Evolutionary conservation across 2,329 filamentous ascomycete genomes (phyloP), one percentile per base, ranked within the genome.

Genomic region (Pseudogymnoascus sp.): DNA sequence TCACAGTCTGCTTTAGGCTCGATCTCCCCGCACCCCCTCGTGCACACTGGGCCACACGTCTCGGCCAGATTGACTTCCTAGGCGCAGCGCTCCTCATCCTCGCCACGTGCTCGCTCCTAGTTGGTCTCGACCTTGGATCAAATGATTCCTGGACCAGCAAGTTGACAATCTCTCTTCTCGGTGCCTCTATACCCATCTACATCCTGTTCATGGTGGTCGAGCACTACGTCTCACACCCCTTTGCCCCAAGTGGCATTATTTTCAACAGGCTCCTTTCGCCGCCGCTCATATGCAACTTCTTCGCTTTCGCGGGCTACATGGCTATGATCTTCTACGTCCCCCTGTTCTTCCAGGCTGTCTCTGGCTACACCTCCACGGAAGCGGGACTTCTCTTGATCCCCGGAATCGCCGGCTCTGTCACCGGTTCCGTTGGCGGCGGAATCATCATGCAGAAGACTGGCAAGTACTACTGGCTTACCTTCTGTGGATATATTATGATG

Each of bases 291-390:
- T 83, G 83, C 71, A 91, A 91, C 71, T 89, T 91, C 74, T 91
- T 90, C 71, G 79, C 81, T 59, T 81, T 88, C 60, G 83, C 78
- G 1, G 85, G 81, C 12, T 75, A 78, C 63, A 74, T 77, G 68
- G 79, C 82, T 0, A 75, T 79, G 1, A 65, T 88, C 4, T 92
- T 90, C 76, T 90, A 89, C 73, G 75, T 90, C n/a, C 88, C 89
- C 1, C 76, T 93, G 2, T 90, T 88, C 73, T 90, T 89, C 73
- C 90, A 93, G 73, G 88, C 86, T 4, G 85, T 87, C 0, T 78
- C 87, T 58, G 83, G 82, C 4, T 75, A 85, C 22, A 81, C 80
- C 3, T 86, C 89, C 1, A 85, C 86, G 0, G 72, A 77, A 60
- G 82, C 88, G 3, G 88, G 88, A 1, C 63, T 87, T 1, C 76